Conservation (phyloP, 371 early-diverging fungal genomes). For the Lichtheimia ornata region DNA sequence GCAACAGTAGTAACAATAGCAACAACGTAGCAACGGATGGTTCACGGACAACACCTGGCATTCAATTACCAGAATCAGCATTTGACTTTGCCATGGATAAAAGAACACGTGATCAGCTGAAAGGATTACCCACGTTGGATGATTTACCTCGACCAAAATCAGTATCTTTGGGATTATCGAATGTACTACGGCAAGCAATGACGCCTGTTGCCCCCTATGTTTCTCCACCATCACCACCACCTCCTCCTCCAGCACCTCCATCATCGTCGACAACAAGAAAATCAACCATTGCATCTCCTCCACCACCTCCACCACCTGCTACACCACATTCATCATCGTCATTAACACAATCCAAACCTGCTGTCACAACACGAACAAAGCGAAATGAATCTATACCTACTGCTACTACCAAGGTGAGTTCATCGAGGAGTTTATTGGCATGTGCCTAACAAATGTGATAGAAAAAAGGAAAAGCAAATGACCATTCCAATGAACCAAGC, state of each 20-base stretch:
- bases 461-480: slow-evolving; percentile 3
- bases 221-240: not conserved
- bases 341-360: too few relatives aligned
- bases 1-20: slow-evolving; percentile 3
- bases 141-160: slow-evolving; percentile 14
- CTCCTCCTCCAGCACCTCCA: not conserved
- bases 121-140: slow-evolving; percentile 17
- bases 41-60: not conserved
- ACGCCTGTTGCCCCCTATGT: not conserved
- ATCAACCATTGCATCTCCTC: not conserved
- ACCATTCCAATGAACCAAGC: not conserved
- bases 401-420: not conserved
- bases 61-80: slow-evolving; percentile 15
- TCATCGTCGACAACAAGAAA: not conserved
- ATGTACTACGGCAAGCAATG: slow-evolving; percentile 15
- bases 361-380: not conserved
- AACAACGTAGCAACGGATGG: not conserved
- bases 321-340: too few relatives aligned
- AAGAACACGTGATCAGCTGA: slow-evolving; percentile 9
- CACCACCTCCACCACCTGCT: too few relatives aligned
- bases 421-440: too few relatives aligned
- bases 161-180: slow-evolving; percentile 10
- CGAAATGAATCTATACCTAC: not conserved
- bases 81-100: slow-evolving; percentile 21
- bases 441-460: not conserved